phyloP scores from a whole-genome alignment of 352 stramenopile genomes.

The Albugo candida region DNA sequence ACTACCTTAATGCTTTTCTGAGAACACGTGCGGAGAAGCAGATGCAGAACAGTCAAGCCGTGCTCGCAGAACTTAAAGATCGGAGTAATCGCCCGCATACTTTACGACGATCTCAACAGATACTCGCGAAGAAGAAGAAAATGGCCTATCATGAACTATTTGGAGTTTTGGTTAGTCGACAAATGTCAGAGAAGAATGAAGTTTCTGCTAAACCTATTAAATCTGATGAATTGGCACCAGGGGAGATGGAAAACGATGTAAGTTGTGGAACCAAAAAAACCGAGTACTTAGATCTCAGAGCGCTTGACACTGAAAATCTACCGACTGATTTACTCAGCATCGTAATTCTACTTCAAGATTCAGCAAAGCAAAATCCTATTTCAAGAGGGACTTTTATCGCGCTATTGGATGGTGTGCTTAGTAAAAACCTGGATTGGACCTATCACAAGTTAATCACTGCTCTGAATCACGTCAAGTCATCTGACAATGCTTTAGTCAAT shows the following conservation, averaged over 20 bases:
- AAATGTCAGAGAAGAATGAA: conserved; percentile 1
- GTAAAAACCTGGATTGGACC: conserved; percentile 33
- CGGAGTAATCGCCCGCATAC: conserved; percentile 20
- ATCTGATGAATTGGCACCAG: neutral
- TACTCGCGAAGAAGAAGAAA: conserved; percentile 29
- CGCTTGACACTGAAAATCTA: conserved; percentile 22
- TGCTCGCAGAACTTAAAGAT: conserved; percentile 23
- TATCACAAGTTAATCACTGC: conserved; percentile 30
- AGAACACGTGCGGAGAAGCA: conserved; percentile 37
- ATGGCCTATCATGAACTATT: conserved; percentile 43
- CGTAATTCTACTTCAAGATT: conserved; percentile 42
- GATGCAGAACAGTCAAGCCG: conserved; percentile 27
- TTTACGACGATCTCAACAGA: conserved; percentile 43
- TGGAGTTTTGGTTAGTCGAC: conserved; percentile 12
- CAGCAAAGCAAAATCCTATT: conserved; percentile 26
- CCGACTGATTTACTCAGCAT: conserved; percentile 30
- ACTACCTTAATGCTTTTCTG: conserved; percentile 27
- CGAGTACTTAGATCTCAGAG: conserved; percentile 11
- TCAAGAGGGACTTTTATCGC: conserved; percentile 16
- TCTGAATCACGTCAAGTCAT: conserved; percentile 6
- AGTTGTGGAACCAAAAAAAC: neutral
- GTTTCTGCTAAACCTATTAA: too few relatives aligned
- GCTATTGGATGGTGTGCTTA: conserved; percentile 46
- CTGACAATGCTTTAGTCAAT: conserved; percentile 9
- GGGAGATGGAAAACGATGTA: neutral